A percentile compares a stretch with the other conserved stretches of the same genome.
Evolutionary conservation across 345 rosid species (phyloP).

Genomic region (sweet orange (Citrus sinensis)): DVS_A1.0 CM039165.1:37616501-37617000

Average conservation of each 20-base stretch:
- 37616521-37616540: too few relatives aligned
- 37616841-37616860: too few relatives aligned
- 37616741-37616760: neutral
- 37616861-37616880: too few relatives aligned
- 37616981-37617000: neutral
- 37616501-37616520: too few relatives aligned
- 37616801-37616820: too few relatives aligned
- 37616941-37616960: too few relatives aligned
- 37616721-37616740: constrained; percentile 14
- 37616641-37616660: constrained; percentile 22
- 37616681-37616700: constrained; percentile 7
- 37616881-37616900: too few relatives aligned
- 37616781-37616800: neutral
- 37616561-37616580: neutral
- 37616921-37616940: too few relatives aligned
- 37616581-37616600: too few relatives aligned
- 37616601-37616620: neutral
- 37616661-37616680: constrained; percentile 28
- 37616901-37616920: too few relatives aligned
- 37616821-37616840: too few relatives aligned
- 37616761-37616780: neutral
- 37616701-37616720: constrained; percentile 21
- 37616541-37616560: neutral
- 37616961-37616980: neutral
- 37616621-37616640: constrained; percentile 2